phyloP scores from a whole-genome alignment of 2,329 filamentous ascomycete genomes.

The Penicillium sp. region DNA sequence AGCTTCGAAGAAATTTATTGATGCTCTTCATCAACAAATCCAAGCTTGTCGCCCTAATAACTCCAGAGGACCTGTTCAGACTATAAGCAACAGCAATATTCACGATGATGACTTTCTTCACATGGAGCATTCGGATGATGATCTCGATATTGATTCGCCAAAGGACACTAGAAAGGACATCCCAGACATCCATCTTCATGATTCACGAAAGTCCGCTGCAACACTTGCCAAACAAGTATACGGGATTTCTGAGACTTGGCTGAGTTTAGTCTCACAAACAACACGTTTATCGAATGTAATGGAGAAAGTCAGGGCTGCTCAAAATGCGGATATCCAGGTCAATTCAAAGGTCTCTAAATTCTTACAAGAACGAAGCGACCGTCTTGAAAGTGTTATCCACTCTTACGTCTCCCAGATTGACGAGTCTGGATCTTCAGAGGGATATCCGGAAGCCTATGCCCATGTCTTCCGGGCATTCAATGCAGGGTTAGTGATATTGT shows the following conservation, averaged over 20 bases:
- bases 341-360: conserved; percentile 22
- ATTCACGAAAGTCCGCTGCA: conserved; percentile 2
- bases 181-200: conserved; percentile 8
- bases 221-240: conserved; percentile 31
- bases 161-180: conserved; percentile 2
- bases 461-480: conserved; percentile 41
- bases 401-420: not conserved
- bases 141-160: conserved; percentile 2
- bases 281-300: conserved; percentile 39
- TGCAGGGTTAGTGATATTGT: conserved; percentile 41
- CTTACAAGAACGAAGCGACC: not conserved
- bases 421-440: not conserved
- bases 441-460: conserved; percentile 13
- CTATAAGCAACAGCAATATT: conserved; percentile 7
- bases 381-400: not conserved
- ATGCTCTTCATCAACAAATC: not conserved
- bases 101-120: conserved; percentile 37
- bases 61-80: conserved; percentile 5
- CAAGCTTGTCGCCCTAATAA: not conserved
- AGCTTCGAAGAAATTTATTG: not conserved
- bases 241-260: conserved; percentile 42
- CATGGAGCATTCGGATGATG: conserved; percentile 5
- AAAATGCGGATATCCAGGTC: conserved; percentile 15
- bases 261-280: conserved; percentile 43
- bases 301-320: conserved; percentile 16